Evolutionary conservation across 116 monocot species (phyloP).

Genomic region (Trichopus zeylanicus): DNA sequence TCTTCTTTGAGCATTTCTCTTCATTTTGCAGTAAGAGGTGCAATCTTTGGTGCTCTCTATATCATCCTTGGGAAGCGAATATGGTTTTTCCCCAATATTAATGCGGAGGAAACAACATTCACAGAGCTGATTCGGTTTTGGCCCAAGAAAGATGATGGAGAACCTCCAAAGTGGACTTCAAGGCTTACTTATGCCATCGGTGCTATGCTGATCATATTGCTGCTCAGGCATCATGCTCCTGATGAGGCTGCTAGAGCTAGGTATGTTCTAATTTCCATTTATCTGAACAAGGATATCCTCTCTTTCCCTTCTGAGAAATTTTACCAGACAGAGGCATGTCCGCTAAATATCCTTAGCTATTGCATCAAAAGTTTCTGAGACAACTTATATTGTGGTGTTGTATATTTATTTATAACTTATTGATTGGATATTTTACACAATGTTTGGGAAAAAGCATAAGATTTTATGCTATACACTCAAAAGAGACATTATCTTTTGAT

Average conservation of each 20-base stretch:
- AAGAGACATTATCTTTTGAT: background rate
- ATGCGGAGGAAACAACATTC: constrained; percentile 97
- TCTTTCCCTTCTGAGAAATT: too few species aligned
- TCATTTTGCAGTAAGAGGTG: constrained; percentile 74
- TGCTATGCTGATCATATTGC: constrained; percentile 42
- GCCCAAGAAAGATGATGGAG: constrained; percentile 92
- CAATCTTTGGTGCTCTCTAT: constrained; percentile 70
- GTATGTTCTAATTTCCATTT: constrained; percentile 15
- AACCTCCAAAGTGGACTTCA: constrained; percentile 84
- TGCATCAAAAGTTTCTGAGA: too few species aligned
- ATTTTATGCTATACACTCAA: background rate
- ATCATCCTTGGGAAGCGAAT: constrained; percentile 84
- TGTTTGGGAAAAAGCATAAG: too few species aligned
- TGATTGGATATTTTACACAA: too few species aligned
- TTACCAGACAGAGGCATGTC: too few species aligned
- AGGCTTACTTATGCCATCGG: constrained; percentile 66
- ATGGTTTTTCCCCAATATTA: constrained; percentile 98
- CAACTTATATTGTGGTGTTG: too few species aligned
- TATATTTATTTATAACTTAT: too few species aligned
- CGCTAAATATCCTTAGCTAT: too few species aligned
- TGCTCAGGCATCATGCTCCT: constrained; percentile 96
- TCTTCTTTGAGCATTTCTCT: background rate
- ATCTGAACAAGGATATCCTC: too few species aligned
- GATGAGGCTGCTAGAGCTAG: constrained; percentile 99
- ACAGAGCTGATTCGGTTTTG: constrained; percentile 86